Evolutionary conservation across 2,329 filamentous ascomycete species (phyloP).

Genomic region (Corniculantispora saksenae): DNA sequence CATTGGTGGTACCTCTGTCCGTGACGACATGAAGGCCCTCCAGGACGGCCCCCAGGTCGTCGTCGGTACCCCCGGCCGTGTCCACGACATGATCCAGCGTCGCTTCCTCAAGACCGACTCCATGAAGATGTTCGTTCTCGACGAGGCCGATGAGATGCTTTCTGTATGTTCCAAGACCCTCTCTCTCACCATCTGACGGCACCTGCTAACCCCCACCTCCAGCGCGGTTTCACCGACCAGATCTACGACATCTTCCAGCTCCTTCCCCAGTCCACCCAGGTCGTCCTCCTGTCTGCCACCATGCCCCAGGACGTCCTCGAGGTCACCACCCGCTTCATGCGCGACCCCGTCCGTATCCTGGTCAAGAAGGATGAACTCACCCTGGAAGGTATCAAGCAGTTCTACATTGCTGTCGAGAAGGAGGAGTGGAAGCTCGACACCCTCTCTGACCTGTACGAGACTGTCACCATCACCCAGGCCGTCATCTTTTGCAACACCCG

Average conservation of each 20-base stretch:
- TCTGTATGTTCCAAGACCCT: too few relatives aligned
- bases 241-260: constrained; percentile 56
- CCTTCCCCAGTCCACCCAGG: constrained; percentile 74
- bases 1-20: constrained; percentile 74
- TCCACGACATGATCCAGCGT: constrained; percentile 81
- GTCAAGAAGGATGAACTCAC: constrained; percentile 89
- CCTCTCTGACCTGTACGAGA: constrained; percentile 88
- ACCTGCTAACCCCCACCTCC: too few relatives aligned
- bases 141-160: constrained; percentile 99
- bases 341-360: constrained; percentile 82
- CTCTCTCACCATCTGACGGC: too few relatives aligned
- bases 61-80: constrained; percentile 91
- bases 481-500: constrained; percentile 97
- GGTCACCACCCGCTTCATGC: constrained; percentile 83
- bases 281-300: constrained; percentile 93
- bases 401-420: constrained; percentile 89
- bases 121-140: constrained; percentile 83
- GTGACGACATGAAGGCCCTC: too few relatives aligned
- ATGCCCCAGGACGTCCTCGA: constrained; percentile 82
- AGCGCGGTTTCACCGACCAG: constrained; percentile 48
- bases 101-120: constrained; percentile 70
- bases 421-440: constrained; percentile 84
- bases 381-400: constrained; percentile 94
- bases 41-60: constrained; percentile 76
- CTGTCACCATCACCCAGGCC: constrained; percentile 95